Evolutionary conservation across 371 early-diverging fungal species (phyloP).

Genomic region (Rhizomucor pusillus): DNA sequence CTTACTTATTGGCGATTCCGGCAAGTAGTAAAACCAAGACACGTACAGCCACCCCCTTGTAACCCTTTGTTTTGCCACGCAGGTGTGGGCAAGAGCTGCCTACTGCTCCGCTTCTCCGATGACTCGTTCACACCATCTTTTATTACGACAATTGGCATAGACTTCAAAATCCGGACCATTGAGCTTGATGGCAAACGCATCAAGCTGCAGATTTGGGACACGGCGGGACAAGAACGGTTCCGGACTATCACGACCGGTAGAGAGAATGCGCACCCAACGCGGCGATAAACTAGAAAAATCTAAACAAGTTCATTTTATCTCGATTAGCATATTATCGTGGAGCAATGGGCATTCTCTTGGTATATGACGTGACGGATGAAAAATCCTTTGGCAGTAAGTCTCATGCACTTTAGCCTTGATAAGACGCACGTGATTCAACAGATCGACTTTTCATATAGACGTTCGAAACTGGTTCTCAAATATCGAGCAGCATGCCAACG

Average conservation of each 20-base stretch:
- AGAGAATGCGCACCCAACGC: not conserved
- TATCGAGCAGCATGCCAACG: constrained; percentile 96
- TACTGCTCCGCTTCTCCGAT: constrained; percentile 96
- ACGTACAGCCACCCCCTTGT: not conserved
- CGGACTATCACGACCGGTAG: constrained; percentile 96
- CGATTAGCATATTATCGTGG: constrained; percentile 93
- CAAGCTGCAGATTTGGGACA: constrained; percentile 99
- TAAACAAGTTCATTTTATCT: not conserved
- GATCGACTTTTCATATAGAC: constrained; percentile 48
- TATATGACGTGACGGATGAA: constrained; percentile 99
- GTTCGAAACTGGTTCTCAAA: constrained; percentile 99
- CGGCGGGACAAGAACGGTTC: constrained; percentile 99
- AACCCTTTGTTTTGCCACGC: constrained; percentile 2
- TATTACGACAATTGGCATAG: constrained; percentile 99
- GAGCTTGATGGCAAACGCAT: constrained; percentile 97
- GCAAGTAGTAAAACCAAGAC: constrained; percentile 41
- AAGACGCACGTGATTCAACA: not conserved
- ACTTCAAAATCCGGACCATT: constrained; percentile 99
- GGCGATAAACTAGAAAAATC: not conserved
- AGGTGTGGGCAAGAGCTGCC: constrained; percentile 98
- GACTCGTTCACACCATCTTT: constrained; percentile 98
- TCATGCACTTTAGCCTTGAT: not conserved
- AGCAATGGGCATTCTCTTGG: constrained; percentile 99
- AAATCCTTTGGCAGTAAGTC: constrained; percentile 92
- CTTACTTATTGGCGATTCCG: constrained; percentile 99